Conservation (phyloP, 305 asterid genomes). For the Andrographis paniculata region DNA sequence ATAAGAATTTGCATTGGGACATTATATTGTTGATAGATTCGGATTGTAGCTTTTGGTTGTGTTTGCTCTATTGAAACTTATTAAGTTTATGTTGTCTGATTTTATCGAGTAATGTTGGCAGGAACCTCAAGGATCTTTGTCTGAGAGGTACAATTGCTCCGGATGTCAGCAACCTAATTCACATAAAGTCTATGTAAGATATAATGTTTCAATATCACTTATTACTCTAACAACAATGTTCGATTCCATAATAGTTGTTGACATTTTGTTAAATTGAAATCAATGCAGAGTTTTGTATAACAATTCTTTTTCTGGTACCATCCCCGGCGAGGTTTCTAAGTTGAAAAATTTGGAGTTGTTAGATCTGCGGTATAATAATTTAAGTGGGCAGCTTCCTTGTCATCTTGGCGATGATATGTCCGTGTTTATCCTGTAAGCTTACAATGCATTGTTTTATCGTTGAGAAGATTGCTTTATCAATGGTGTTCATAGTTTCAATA, state of each 20-base stretch:
- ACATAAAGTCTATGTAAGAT: constrained; percentile 65
- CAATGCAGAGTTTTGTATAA: constrained; percentile 54
- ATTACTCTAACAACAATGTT: not conserved
- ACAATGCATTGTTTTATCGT: constrained; percentile 12
- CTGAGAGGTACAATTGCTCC: constrained; percentile 68
- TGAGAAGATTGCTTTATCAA: not conserved
- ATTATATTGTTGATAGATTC: too few species aligned
- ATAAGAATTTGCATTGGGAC: too few species aligned
- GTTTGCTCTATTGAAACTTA: too few species aligned
- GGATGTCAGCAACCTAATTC: constrained; percentile 51
- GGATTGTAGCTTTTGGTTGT: too few species aligned
- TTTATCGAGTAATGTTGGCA: constrained; percentile 19
- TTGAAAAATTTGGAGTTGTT: constrained; percentile 56
- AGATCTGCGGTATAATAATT: constrained; percentile 71
- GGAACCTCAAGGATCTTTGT: constrained; percentile 72
- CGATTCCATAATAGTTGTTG: not conserved
- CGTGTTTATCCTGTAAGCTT: constrained; percentile 44
- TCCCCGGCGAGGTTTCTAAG: constrained; percentile 52
- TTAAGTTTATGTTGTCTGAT: too few species aligned
- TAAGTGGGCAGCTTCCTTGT: constrained; percentile 50
- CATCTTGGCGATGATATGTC: constrained; percentile 43
- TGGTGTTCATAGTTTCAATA: too few species aligned
- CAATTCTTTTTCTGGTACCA: constrained; percentile 65
- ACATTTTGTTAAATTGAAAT: not conserved
- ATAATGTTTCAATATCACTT: constrained; percentile 6